These are phyloP conservation scores for Tetrahymena elliotti DNA, from an alignment of 73 alveolate species.

Conservation along the genomic window DNA sequence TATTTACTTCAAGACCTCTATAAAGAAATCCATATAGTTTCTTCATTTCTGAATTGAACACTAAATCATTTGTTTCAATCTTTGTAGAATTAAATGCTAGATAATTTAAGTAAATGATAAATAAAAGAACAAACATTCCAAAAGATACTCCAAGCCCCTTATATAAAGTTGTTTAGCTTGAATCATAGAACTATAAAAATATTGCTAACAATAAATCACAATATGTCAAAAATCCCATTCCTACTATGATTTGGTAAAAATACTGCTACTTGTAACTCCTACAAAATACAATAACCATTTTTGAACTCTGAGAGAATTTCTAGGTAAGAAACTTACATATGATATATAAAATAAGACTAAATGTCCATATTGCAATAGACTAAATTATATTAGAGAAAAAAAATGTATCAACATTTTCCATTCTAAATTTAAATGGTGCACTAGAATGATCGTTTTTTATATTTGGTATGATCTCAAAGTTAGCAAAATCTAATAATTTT, in stretches of 20 bases:
- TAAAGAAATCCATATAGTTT: not conserved
- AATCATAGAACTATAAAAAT: not conserved
- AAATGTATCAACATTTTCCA: not conserved
- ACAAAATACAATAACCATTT: not conserved
- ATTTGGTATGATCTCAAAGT: not conserved
- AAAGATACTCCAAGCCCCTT: not conserved
- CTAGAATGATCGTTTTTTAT: not conserved
- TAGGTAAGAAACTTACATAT: not conserved
- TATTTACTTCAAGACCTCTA: not conserved
- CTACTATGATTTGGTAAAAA: not conserved
- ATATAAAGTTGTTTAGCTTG: not conserved
- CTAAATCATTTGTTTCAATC: not conserved
- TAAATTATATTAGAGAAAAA: not conserved
- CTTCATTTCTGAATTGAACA: not conserved
- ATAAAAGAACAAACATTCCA: not conserved
- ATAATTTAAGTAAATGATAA: not conserved
- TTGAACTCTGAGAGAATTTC: not conserved
- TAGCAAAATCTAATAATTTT: not conserved
- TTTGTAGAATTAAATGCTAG: not conserved
- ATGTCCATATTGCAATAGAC: not conserved
- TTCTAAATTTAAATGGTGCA: not conserved
- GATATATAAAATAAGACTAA: not conserved
- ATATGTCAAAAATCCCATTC: not conserved
- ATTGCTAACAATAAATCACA: not conserved
- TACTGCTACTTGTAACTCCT: not conserved